A percentile compares a stretch with the other conserved stretches of the same genome.
These are phyloP conservation scores for Elaeis oleifera DNA, from an alignment of 202 grass and related monocot genomes.

Conservation along the genomic window DNA sequence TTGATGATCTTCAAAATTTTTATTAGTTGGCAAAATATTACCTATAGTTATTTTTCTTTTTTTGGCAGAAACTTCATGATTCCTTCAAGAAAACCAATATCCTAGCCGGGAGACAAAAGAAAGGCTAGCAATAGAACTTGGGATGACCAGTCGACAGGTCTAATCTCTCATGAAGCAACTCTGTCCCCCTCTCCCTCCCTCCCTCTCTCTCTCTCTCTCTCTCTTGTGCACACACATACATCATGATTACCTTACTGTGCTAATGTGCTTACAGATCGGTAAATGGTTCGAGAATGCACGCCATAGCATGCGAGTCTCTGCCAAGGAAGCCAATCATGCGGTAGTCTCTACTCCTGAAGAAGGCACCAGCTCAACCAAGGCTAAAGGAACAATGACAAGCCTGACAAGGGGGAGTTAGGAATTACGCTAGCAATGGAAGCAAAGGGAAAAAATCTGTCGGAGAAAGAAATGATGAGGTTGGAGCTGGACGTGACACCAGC, in stretches of 20 bases:
- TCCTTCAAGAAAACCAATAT: conserved; percentile 68
- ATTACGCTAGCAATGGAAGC: background rate
- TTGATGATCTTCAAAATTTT: too few relatives aligned
- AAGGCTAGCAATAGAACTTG: conserved; percentile 63
- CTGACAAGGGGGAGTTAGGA: background rate
- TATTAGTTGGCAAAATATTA: background rate
- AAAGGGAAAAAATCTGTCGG: conserved; percentile 11
- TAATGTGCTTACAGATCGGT: conserved; percentile 45
- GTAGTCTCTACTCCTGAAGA: conserved; percentile 21
- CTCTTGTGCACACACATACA: background rate
- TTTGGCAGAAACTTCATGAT: conserved; percentile 47
- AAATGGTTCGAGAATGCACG: conserved; percentile 76
- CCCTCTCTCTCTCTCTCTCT: background rate
- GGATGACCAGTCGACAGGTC: conserved; percentile 64
- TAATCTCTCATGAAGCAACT: background rate
- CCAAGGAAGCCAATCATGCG: conserved; percentile 32
- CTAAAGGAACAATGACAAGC: background rate
- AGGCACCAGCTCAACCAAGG: conserved; percentile 5
- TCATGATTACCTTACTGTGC: too few relatives aligned
- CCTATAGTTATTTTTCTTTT: conserved; percentile 9
- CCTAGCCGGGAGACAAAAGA: conserved; percentile 59
- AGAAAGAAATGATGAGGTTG: conserved; percentile 6
- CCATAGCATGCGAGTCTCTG: conserved; percentile 31
- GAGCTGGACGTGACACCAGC: background rate
- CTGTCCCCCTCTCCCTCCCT: too few relatives aligned